Conservation (phyloP, 257 asterid species). For the Solanum pimpinellifolium region DNA sequence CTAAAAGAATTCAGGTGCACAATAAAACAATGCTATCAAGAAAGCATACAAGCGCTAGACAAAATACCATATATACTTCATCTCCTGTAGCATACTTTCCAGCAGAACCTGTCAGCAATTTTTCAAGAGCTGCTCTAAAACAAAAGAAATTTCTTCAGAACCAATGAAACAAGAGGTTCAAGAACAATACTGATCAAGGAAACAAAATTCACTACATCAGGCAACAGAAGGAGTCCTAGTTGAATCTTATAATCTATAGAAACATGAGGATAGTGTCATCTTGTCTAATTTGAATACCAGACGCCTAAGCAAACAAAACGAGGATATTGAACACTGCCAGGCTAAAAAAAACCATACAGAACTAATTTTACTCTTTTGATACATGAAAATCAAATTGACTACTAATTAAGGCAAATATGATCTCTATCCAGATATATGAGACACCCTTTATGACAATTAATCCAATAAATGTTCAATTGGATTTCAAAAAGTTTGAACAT, state of each 20-base stretch:
- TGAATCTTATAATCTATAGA: neutral
- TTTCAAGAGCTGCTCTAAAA: constrained; percentile 52
- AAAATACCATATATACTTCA: constrained; percentile 37
- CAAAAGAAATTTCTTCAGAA: neutral
- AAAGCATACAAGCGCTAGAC: neutral
- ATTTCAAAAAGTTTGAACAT: neutral
- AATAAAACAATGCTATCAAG: neutral
- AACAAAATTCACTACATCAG: neutral
- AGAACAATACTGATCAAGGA: neutral
- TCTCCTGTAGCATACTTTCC: constrained; percentile 51
- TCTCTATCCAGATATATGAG: neutral
- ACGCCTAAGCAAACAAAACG: neutral
- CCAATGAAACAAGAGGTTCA: neutral
- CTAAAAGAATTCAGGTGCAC: neutral
- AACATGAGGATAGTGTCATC: neutral
- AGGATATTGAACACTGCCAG: neutral
- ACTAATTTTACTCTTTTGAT: neutral
- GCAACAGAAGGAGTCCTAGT: neutral
- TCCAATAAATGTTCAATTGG: neutral
- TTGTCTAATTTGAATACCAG: neutral
- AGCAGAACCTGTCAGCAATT: constrained; percentile 32
- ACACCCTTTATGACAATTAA: neutral
- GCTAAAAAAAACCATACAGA: neutral
- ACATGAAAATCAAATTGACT: neutral
- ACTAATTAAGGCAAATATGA: neutral